phyloP scores from a whole-genome alignment of 1,284 basidiomycete species.

The Ustilago nuda region DNA sequence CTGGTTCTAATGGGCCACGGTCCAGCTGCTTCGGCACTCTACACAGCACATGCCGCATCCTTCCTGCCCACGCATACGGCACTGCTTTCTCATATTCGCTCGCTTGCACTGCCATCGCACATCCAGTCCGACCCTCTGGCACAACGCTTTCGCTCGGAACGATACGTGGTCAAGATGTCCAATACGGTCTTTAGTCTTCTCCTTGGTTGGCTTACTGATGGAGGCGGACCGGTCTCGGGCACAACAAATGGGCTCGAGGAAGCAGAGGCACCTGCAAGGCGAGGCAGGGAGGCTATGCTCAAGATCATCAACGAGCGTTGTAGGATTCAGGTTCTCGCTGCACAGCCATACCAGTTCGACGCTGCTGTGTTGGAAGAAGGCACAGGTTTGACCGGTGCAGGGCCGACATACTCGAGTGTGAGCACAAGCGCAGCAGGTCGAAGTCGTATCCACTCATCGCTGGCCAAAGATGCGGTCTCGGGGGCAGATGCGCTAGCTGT shows the following conservation, averaged over 20 bases:
- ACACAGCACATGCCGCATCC: constrained; percentile 77
- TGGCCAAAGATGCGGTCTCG: constrained; percentile 55
- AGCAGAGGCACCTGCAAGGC: constrained; percentile 68
- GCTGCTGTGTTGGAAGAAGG: constrained; percentile 64
- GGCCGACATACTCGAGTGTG: constrained; percentile 51
- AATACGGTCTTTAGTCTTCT: constrained; percentile 91
- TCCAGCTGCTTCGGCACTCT: constrained; percentile 81
- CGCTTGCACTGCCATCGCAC: constrained; percentile 84
- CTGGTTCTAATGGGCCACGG: constrained; percentile 89
- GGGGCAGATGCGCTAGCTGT: constrained; percentile 63
- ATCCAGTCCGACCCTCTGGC: constrained; percentile 82
- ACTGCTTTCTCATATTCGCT: constrained; percentile 83
- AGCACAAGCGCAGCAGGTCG: constrained; percentile 24
- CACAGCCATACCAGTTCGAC: constrained; percentile 62
- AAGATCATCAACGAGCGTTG: constrained; percentile 93
- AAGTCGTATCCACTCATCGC: constrained; percentile 41
- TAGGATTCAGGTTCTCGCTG: constrained; percentile 77
- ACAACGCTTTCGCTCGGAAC: constrained; percentile 86
- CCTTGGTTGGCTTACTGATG: constrained; percentile 94
- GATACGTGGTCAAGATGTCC: constrained; percentile 90
- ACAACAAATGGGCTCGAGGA: constrained; percentile 82
- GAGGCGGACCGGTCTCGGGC: constrained; percentile 84
- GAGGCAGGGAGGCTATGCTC: constrained; percentile 80
- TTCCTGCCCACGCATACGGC: constrained; percentile 79
- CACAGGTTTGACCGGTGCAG: constrained; percentile 66